Conservation (phyloP, 2,329 filamentous ascomycete genomes). For the Thyridium curvatum region DNA sequence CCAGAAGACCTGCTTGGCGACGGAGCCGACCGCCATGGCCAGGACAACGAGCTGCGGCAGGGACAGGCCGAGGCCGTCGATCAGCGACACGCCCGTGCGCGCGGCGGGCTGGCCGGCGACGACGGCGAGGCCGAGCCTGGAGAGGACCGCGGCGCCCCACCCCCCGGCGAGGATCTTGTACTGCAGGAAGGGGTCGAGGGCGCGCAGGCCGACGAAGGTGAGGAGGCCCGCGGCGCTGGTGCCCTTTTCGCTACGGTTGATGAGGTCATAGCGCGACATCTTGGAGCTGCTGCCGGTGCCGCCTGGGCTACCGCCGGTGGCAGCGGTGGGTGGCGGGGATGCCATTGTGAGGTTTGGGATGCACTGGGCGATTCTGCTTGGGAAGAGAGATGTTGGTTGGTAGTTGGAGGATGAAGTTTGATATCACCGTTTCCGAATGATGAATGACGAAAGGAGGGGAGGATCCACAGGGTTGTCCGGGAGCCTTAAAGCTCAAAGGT, state of each 20-base stretch:
- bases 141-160: constrained; percentile 39
- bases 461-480: no score
- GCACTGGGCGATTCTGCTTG: no score
- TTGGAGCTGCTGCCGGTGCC: no score
- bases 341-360: no score
- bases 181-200: constrained; percentile 24
- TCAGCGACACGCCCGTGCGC: constrained; percentile 7
- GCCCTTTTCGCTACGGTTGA: constrained; percentile 28
- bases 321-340: no score
- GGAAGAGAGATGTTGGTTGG: no score
- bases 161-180: constrained; percentile 20
- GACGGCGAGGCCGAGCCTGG: constrained; percentile 33
- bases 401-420: no score
- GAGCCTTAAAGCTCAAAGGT: no score
- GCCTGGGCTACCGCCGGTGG: no score
- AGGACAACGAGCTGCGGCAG: constrained; percentile 44
- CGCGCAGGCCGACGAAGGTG: constrained; percentile 31
- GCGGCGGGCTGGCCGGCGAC: constrained; percentile 29
- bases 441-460: no score
- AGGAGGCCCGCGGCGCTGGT: constrained; percentile 24
- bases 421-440: no score
- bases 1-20: constrained; percentile 53
- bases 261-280: constrained; percentile 18
- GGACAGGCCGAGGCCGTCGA: constrained; percentile 33
- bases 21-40: constrained; percentile 43